phyloP scores from a whole-genome alignment of 768 basidiomycete species.

The Lepiota brunneoincarnata region DNA sequence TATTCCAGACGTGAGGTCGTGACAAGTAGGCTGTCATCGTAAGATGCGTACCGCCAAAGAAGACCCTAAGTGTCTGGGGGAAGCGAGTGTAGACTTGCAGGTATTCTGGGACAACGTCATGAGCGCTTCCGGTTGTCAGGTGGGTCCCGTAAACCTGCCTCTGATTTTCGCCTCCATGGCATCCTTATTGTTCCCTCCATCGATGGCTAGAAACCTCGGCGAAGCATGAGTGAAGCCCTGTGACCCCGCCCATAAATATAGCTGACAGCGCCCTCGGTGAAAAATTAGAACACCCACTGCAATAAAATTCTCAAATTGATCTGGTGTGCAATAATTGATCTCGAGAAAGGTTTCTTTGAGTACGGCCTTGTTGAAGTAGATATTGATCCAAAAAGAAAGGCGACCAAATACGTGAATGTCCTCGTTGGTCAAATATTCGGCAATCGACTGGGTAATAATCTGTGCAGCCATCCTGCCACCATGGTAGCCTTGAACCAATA shows the following conservation, averaged over 20 bases:
- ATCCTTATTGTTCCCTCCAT: conserved; percentile 65
- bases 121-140: not conserved
- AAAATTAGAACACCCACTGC: conserved; percentile 30
- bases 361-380: conserved; percentile 66
- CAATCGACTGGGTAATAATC: conserved; percentile 64
- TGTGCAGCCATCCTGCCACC: conserved; percentile 67
- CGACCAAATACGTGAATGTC: conserved; percentile 59
- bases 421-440: conserved; percentile 63
- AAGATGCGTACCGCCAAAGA: conserved; percentile 59
- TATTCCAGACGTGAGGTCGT: conserved; percentile 22
- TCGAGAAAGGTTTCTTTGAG: conserved; percentile 48
- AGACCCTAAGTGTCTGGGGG: conserved; percentile 72
- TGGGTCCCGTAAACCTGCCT: conserved; percentile 37
- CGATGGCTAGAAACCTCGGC: conserved; percentile 66
- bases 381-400: conserved; percentile 72
- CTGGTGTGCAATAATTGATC: conserved; percentile 55
- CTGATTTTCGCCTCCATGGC: conserved; percentile 65
- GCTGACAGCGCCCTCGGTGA: not conserved
- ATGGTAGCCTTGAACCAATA: conserved; percentile 59
- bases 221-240: conserved; percentile 74
- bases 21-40: not conserved
- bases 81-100: conserved; percentile 68
- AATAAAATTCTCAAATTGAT: conserved; percentile 70
- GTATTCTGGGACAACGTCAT: conserved; percentile 45
- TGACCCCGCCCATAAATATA: conserved; percentile 5